A percentile compares a stretch with the other conserved stretches of the same genome.
Conservation (phyloP, 164 flowering plant species). For the Vitis riparia region DNA sequence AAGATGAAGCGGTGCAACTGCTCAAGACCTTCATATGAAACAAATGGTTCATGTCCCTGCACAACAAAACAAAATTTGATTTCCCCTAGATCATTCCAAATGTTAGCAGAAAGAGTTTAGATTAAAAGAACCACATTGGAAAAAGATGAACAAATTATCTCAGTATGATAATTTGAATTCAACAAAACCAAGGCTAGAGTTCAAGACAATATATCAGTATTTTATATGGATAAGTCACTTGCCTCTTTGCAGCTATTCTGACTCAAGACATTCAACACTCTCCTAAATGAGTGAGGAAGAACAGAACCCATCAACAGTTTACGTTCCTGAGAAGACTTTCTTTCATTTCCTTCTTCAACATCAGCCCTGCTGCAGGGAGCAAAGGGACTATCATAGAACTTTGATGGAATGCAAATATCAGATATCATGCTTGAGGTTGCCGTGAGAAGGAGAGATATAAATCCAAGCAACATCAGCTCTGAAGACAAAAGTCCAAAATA, state of each 20-base stretch:
- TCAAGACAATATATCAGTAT: background rate
- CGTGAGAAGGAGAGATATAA: conserved; percentile 90
- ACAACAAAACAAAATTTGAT: conserved; percentile 8
- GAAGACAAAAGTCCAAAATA: conserved; percentile 26
- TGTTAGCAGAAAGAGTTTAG: background rate
- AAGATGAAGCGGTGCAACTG: conserved; percentile 97
- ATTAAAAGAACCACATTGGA: background rate
- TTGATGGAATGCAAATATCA: conserved; percentile 85
- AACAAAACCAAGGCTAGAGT: conserved; percentile 3
- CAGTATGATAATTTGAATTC: background rate
- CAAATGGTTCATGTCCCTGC: conserved; percentile 95
- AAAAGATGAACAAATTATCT: background rate
- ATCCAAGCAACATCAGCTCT: conserved; percentile 99
- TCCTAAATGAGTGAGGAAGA: conserved; percentile 48
- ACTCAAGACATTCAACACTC: conserved; percentile 49
- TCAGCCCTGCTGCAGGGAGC: conserved; percentile 79
- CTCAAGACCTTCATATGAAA: conserved; percentile 96
- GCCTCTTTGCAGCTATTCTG: conserved; percentile 75
- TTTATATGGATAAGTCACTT: conserved; percentile 20
- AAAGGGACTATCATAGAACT: conserved; percentile 67
- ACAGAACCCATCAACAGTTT: conserved; percentile 50
- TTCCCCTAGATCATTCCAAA: background rate
- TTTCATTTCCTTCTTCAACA: conserved; percentile 53
- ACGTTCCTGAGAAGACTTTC: conserved; percentile 36
- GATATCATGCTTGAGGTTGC: conserved; percentile 92